phyloP scores from a whole-genome alignment of 2,329 filamentous ascomycete species.

The Remersonia thermophila region DNA sequence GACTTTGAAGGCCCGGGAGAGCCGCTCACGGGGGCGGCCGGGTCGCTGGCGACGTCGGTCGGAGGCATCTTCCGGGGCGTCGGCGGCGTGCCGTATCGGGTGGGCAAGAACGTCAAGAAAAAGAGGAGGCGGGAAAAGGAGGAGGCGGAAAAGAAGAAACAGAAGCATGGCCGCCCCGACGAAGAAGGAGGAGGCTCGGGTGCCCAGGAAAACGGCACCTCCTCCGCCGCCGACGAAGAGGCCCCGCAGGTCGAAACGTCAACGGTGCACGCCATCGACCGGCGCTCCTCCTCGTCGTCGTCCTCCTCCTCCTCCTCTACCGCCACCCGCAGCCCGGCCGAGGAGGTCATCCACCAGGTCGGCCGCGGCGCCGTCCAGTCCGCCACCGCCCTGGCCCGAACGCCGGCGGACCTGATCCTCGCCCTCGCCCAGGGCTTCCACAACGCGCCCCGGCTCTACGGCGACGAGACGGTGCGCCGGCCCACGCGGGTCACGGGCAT shows the following conservation, averaged over 20 bases:
- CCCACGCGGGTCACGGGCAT: constrained; percentile 53
- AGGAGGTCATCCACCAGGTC: constrained; percentile 38
- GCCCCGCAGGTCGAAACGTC: constrained; percentile 6
- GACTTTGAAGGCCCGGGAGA: constrained; percentile 67
- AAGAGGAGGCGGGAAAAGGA: constrained; percentile 38
- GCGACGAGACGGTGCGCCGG: constrained; percentile 54
- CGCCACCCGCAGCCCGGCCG: constrained; percentile 21
- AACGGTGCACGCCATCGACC: constrained; percentile 14
- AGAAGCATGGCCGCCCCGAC: too few relatives aligned
- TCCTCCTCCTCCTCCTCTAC: constrained; percentile 18
- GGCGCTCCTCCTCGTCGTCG: constrained; percentile 18
- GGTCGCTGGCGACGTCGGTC: constrained; percentile 47
- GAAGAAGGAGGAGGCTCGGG: constrained; percentile 13
- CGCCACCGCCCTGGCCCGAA: constrained; percentile 37
- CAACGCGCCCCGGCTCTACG: constrained; percentile 58
- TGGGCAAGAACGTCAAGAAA: constrained; percentile 46
- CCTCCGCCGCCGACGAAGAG: neutral
- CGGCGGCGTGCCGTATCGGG: constrained; percentile 48
- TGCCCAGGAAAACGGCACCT: constrained; percentile 1
- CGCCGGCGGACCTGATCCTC: constrained; percentile 48
- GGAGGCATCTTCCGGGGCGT: constrained; percentile 50
- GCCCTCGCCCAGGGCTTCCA: constrained; percentile 58
- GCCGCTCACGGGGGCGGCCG: constrained; percentile 53
- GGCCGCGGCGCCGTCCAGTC: constrained; percentile 39
- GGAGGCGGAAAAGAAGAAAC: constrained; percentile 21